These are phyloP conservation scores for Protomyces macrosporus DNA, from an alignment of 1,139 yeast genomes.

Conservation along the genomic window DNA sequence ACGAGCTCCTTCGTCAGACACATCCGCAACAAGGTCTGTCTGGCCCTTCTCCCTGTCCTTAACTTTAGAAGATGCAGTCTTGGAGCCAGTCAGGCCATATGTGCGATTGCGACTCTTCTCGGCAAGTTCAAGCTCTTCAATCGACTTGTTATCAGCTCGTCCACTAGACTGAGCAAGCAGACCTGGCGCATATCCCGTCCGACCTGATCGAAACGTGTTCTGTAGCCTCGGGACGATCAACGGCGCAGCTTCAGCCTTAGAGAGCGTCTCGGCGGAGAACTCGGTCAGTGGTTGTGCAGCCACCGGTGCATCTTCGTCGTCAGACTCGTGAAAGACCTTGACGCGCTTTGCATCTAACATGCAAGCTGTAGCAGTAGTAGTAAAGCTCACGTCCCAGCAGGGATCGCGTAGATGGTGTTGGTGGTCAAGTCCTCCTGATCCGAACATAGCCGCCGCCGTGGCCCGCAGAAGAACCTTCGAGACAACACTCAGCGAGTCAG, in stretches of 20 bases:
- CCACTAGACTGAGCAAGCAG: neutral
- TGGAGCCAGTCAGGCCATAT: slow-evolving; percentile 1
- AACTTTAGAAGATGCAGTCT: neutral
- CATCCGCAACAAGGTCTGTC: neutral
- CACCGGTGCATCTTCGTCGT: slow-evolving; percentile 1
- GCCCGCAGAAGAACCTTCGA: no score
- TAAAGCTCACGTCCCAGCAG: no score
- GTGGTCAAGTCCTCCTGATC: no score
- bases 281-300: slow-evolving; percentile 6
- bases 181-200: slow-evolving; percentile 1
- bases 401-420: neutral
- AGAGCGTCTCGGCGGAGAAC: neutral
- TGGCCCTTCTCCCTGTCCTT: neutral
- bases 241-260: neutral
- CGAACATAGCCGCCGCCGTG: no score
- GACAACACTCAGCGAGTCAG: no score
- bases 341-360: neutral
- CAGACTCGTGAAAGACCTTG: slow-evolving; percentile 13
- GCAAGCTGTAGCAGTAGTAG: neutral
- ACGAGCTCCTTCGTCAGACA: neutral
- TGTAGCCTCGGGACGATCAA: slow-evolving; percentile 2
- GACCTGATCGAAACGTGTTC: neutral
- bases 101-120: slow-evolving; percentile 7
- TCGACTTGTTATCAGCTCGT: neutral
- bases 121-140: slow-evolving; percentile 8